Evolutionary conservation across 2,329 filamentous ascomycete species (phyloP).

Genomic region (Penicillium sp.): DNA sequence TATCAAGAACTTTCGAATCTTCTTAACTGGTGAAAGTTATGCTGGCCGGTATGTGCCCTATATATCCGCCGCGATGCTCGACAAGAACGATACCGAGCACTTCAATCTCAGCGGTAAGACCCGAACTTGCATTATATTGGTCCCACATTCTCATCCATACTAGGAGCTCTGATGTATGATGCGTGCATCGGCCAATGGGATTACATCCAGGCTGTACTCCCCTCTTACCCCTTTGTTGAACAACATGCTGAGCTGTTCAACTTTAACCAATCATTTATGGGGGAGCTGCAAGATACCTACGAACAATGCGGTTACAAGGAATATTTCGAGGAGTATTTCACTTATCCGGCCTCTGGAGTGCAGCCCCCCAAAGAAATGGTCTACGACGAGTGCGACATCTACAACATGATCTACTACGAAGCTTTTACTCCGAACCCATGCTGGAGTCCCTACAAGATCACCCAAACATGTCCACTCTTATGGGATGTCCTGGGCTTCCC

Average conservation of each 20-base stretch:
- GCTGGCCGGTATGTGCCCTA: conserved; percentile 63
- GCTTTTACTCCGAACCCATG: conserved; percentile 59
- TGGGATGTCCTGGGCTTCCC: conserved; percentile 64
- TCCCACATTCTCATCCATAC: neutral
- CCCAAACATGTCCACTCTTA: conserved; percentile 59
- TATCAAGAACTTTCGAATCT: conserved; percentile 61
- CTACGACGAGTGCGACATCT: conserved; percentile 50
- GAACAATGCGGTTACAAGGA: conserved; percentile 40
- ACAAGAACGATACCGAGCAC: conserved; percentile 57
- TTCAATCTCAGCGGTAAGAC: conserved; percentile 55
- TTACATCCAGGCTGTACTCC: conserved; percentile 28
- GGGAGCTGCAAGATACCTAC: conserved; percentile 34
- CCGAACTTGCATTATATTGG: neutral
- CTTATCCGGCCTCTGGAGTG: conserved; percentile 38
- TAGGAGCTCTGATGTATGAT: conserved; percentile 59
- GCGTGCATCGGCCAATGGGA: conserved; percentile 46
- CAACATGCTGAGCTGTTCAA: conserved; percentile 38
- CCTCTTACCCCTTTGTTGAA: conserved; percentile 38
- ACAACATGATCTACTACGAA: conserved; percentile 48
- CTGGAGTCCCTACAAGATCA: conserved; percentile 67
- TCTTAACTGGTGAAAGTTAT: conserved; percentile 65
- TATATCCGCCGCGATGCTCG: conserved; percentile 65
- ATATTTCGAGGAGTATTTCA: conserved; percentile 45
- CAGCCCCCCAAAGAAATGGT: conserved; percentile 54
- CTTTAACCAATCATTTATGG: conserved; percentile 38